phyloP scores from a whole-genome alignment of 2,329 filamentous ascomycete species.

The Arthroderma sp. region DNA sequence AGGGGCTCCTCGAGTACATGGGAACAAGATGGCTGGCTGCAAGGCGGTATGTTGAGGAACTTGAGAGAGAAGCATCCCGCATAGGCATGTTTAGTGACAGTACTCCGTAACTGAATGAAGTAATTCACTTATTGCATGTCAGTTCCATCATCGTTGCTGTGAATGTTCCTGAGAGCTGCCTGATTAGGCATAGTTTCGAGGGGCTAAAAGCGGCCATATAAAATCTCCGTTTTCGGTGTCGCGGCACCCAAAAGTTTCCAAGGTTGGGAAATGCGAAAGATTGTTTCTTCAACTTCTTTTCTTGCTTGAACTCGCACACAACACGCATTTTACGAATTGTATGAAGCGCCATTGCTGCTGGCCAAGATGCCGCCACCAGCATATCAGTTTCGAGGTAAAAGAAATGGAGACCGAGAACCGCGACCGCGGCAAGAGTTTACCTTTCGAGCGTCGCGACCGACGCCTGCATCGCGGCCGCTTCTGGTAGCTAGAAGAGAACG shows the following conservation, averaged over 20 bases:
- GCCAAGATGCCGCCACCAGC: slow-evolving; percentile 13
- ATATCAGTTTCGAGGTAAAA: slow-evolving; percentile 23
- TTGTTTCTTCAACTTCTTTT: too few relatives aligned
- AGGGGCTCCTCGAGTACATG: neutral
- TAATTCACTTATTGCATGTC: too few relatives aligned
- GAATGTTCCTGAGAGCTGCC: too few relatives aligned
- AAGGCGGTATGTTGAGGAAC: neutral
- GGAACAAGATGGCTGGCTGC: neutral
- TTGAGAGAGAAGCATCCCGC: neutral
- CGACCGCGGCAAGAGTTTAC: slow-evolving; percentile 24
- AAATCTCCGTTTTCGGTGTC: too few relatives aligned
- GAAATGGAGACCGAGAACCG: slow-evolving; percentile 10
- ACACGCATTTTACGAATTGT: neutral
- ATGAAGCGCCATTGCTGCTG: neutral
- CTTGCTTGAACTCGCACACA: neutral
- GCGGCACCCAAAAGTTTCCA: too few relatives aligned
- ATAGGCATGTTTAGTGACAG: too few relatives aligned
- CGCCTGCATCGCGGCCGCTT: slow-evolving; percentile 26
- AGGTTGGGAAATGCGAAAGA: too few relatives aligned
- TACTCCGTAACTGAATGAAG: too few relatives aligned
- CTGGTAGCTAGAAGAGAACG: slow-evolving; percentile 21
- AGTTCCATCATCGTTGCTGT: too few relatives aligned
- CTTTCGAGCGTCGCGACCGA: slow-evolving; percentile 25
- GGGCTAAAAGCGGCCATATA: too few relatives aligned
- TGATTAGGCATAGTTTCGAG: too few relatives aligned